Conservation (phyloP, 106 monocot species). For the Allium cepa region DNA sequence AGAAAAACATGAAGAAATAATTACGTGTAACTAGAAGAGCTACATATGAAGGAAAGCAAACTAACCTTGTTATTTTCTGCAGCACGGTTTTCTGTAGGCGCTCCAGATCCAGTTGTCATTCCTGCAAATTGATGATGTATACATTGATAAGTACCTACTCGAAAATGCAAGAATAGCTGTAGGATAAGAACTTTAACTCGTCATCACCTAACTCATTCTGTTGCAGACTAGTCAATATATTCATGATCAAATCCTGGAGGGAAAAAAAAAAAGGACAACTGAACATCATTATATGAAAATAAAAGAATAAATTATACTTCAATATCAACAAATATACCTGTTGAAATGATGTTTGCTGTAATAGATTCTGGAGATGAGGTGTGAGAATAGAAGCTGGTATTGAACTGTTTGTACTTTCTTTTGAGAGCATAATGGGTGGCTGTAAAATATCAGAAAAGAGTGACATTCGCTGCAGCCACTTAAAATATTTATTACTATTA, state of each 20-base stretch:
- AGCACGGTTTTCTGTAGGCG: slow-evolving; percentile 24
- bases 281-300: neutral
- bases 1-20: slow-evolving; percentile 2
- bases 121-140: slow-evolving; percentile 17
- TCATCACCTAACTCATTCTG: slow-evolving; percentile 59
- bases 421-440: slow-evolving; percentile 36
- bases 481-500: too few relatives aligned
- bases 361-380: slow-evolving; percentile 94
- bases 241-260: slow-evolving; percentile 72
- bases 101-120: slow-evolving; percentile 22
- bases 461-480: too few relatives aligned
- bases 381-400: slow-evolving; percentile 68
- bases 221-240: slow-evolving; percentile 74
- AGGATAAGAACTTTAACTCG: slow-evolving; percentile 10
- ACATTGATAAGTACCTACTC: neutral
- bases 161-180: neutral
- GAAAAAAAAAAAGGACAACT: slow-evolving; percentile 9
- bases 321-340: slow-evolving; percentile 30
- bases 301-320: neutral
- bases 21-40: neutral
- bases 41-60: neutral
- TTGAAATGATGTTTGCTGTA: slow-evolving; percentile 87
- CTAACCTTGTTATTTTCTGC: slow-evolving; percentile 50
- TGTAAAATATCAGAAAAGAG: slow-evolving; percentile 12
- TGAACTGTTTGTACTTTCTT: slow-evolving; percentile 45